Base-by-base conservation (phyloP, 2,329 filamentous ascomycete genomes). In the Graphium sp. region DNA sequence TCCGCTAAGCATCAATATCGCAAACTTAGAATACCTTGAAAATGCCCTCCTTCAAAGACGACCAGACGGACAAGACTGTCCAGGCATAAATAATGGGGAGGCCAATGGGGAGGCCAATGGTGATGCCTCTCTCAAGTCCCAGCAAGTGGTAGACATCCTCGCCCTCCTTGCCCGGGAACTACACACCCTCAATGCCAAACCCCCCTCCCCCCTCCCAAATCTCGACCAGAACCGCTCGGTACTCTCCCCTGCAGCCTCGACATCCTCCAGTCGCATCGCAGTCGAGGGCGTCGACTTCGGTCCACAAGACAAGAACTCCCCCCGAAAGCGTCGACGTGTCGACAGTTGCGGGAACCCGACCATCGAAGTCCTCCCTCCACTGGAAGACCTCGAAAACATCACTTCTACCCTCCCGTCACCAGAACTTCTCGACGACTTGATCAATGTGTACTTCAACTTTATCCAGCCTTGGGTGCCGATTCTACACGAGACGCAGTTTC, bases 381-480 rank as follows among this genome's bases (percentile, higher is more conserved):
- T 36, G 4, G 36, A 38, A 15, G 33, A 44, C 8, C 16, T 48
- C 10, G 34, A 44, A n/a, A 37, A 39, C 16, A 35, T 45, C 8
- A 33, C 46, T 5, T 41, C 43, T 11, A 44, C 30, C n/a, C 28
- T 41, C 8, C 39, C 39, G 5, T 28, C 34, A 6, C 24, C 24
- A 1, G 33, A 30, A 4, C 18, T 36, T 3, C 28, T 44, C 6
- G 41, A 40, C 11, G 33, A 39, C 7, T 15, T 40, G 2, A 32
- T 45, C 10, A 37, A 42, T 14, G 31, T 28, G 5, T 50, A 56
- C 32, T 56, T 56, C 32, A 36, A 39, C 5, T 30, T 43, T n/a
- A 44, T 55, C 5, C 53, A 57, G 22, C 53, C 53, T 7, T 57
- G 52, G 47, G 52, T 53, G 6, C 50, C 50, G 1, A 50, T 55